Percentiles rank a stretch among this genome's conserved stretches.
Evolutionary conservation across 345 rosid genomes (phyloP).

Genomic region (Sonneratia alba): DNA sequence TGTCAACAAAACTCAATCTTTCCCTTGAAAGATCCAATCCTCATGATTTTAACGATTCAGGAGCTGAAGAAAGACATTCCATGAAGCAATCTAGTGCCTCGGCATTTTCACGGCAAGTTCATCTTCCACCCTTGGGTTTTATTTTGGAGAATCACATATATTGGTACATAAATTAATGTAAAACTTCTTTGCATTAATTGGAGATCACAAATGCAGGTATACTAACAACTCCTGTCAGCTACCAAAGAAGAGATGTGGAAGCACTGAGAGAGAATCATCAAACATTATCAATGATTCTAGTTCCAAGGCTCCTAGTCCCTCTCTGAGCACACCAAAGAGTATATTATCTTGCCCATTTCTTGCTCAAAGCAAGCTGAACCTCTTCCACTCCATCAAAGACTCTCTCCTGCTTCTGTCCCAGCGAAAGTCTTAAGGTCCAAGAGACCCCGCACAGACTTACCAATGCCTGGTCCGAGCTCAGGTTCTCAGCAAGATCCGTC

Average conservation of each 20-base stretch:
- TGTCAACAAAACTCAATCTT: constrained; percentile 53
- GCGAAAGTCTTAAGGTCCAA: constrained; percentile 27
- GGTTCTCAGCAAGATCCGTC: constrained; percentile 41
- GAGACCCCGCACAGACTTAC: constrained; percentile 26
- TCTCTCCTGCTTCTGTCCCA: constrained; percentile 42
- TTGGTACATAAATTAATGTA: background rate
- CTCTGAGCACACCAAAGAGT: constrained; percentile 40
- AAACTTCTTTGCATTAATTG: background rate
- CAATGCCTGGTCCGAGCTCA: constrained; percentile 40
- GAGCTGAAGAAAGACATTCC: constrained; percentile 34
- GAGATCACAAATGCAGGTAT: constrained; percentile 37
- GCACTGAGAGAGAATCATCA: constrained; percentile 20
- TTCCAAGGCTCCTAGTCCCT: constrained; percentile 34
- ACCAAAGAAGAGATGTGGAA: constrained; percentile 22
- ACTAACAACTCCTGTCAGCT: constrained; percentile 35
- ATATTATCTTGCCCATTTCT: constrained; percentile 18
- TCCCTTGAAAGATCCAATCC: constrained; percentile 50
- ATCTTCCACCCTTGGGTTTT: background rate
- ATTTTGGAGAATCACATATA: background rate
- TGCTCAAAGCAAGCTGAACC: constrained; percentile 29
- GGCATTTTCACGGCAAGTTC: constrained; percentile 67
- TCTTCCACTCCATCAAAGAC: constrained; percentile 32
- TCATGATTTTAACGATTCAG: constrained; percentile 26
- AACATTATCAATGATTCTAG: constrained; percentile 14
- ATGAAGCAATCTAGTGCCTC: constrained; percentile 72